phyloP scores from a whole-genome alignment of 208 protist species.

The Trypanosoma congolense region DNA sequence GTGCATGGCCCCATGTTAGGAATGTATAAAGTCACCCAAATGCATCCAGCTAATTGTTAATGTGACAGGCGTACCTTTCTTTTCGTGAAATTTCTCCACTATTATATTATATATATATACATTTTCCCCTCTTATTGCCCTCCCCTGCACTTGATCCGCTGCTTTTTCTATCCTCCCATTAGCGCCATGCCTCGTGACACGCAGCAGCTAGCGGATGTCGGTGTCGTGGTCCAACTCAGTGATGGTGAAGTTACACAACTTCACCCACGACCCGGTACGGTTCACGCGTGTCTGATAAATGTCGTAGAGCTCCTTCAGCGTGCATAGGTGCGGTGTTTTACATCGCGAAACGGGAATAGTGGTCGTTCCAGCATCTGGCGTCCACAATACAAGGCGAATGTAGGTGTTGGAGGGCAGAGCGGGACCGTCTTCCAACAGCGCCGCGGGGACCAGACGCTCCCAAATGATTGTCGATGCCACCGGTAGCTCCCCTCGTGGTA shows the following conservation, averaged over 20 bases:
- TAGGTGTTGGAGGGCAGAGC: constrained; percentile 21
- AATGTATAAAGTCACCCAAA: too few relatives aligned
- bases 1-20: too few relatives aligned
- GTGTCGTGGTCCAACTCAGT: constrained; percentile 74
- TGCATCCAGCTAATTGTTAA: too few relatives aligned
- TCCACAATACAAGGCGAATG: constrained; percentile 57
- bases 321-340: constrained; percentile 67
- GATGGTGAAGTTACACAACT: constrained; percentile 62
- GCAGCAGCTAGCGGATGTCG: constrained; percentile 74
- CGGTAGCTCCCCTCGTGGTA: constrained; percentile 65
- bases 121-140: too few relatives aligned
- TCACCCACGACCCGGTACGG: constrained; percentile 69
- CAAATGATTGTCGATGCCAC: constrained; percentile 66
- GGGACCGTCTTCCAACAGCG: constrained; percentile 27
- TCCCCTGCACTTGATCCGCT: too few relatives aligned
- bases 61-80: too few relatives aligned
- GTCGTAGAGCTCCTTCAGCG: constrained; percentile 46
- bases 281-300: constrained; percentile 54
- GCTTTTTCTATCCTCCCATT: too few relatives aligned
- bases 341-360: constrained; percentile 49
- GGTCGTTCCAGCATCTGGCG: constrained; percentile 57
- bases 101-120: too few relatives aligned
- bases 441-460: constrained; percentile 54
- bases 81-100: too few relatives aligned
- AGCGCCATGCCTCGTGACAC: too few relatives aligned